A percentile compares a stretch with the other conserved stretches of the same genome.
phyloP scores from a whole-genome alignment of 2,329 filamentous ascomycete genomes.

The Pezicula neosporulosa region DNA sequence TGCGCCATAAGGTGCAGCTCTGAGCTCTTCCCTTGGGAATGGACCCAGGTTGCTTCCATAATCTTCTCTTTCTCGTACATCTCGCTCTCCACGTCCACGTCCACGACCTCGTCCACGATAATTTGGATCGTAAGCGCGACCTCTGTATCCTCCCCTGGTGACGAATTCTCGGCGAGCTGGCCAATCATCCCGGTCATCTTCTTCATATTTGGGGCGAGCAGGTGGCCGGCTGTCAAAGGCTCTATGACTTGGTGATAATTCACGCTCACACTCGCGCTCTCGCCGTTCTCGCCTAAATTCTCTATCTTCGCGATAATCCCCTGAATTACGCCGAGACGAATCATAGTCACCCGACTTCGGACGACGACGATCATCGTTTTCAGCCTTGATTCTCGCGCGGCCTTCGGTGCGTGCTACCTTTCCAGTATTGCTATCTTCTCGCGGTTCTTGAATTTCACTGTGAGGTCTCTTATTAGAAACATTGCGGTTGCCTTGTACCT shows the following conservation, averaged over 20 bases:
- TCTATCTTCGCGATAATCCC: conserved; percentile 16
- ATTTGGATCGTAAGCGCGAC: conserved; percentile 25
- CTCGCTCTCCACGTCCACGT: conserved; percentile 18
- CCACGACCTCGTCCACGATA: conserved; percentile 22
- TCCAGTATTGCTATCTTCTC: conserved; percentile 7
- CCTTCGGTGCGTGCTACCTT: conserved; percentile 23
- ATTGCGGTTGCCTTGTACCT: conserved; percentile 11
- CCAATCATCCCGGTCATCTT: conserved; percentile 14
- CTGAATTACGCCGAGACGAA: conserved; percentile 9
- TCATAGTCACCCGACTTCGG: conserved; percentile 19
- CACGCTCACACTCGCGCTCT: conserved; percentile 13
- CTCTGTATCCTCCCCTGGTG: conserved; percentile 18
- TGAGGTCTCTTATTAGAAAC: conserved; percentile 25
- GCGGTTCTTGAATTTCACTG: conserved; percentile 19
- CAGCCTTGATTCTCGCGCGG: conserved; percentile 14
- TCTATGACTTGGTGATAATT: conserved; percentile 19
- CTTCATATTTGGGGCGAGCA: conserved; percentile 15
- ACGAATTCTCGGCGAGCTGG: conserved; percentile 9
- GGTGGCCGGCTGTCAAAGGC: conserved; percentile 18
- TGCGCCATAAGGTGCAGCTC: conserved; percentile 13
- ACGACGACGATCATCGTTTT: conserved; percentile 14
- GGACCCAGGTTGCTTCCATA: background rate
- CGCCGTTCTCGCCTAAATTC: conserved; percentile 9
- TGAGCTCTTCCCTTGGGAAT: background rate
- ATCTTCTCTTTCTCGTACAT: conserved; percentile 3